Evolutionary conservation across 1,139 yeast genomes (phyloP), one percentile per base, ranked within the genome.

Genomic region (Taphrina betulina): DNA sequence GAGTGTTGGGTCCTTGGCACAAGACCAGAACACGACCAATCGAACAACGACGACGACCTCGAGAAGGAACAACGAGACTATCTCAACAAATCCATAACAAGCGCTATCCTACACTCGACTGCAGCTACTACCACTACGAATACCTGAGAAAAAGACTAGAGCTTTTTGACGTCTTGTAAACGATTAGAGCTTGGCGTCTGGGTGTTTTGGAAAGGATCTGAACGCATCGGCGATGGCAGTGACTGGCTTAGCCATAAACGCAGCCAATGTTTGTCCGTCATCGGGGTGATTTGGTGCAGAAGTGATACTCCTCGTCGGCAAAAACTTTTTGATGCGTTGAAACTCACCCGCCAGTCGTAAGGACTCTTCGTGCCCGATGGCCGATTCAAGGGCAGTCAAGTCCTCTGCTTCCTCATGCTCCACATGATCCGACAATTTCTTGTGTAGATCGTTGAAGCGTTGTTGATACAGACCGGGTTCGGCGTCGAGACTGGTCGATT

Each of bases 331-430:
- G 23, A 43, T 43, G 24, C 48, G 36, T n/a, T 43, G 48, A 33
- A 43, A 43, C 20, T 43, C 48, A 16, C 31, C 38, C 3, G 48
- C 48, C 3, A 43, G 29, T 22, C 20, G 20, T 26, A 43, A 20
- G 38, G 38, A 29, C 38, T 43, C 48, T 33, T 43, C 48, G 29
- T 43, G 36, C n/a, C 38, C 38, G 12, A 43, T 43, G 8, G 48
- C 48, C 14, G 48, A 36, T 19, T 43, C 48, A 16, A 43, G 5
- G 7, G 48, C 48, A 2, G 38, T 33, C 38, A 43, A 20, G 19
- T 43, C 48, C 34, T 43, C 48, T 12, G 48, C 48, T 19, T 43
- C 48, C 26, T 43, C 48, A 20, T 43, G 48, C 5, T 29, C 48
- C 2, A 43, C 48, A 23, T 43, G 48, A 23, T 43, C 48, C 19